Conservation (phyloP, 805 yeast genomes). For the Yueomyces sp. region DNA sequence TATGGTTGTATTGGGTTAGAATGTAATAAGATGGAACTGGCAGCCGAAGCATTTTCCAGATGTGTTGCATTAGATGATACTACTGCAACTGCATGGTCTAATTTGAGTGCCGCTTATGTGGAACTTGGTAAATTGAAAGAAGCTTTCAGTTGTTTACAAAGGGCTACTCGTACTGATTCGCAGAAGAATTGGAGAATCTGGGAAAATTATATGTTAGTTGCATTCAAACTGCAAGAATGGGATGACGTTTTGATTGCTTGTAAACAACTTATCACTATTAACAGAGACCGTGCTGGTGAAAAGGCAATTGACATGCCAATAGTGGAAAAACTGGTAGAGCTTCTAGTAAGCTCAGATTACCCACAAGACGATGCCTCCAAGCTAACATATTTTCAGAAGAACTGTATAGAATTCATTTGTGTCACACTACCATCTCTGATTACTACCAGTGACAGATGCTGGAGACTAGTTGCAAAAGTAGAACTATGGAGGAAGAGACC, state of each 20-base stretch:
- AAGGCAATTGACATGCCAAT: conserved; percentile 61
- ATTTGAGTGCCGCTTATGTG: conserved; percentile 69
- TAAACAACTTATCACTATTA: conserved; percentile 44
- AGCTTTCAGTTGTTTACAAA: conserved; percentile 74
- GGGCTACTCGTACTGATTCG: conserved; percentile 61
- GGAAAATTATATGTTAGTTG: conserved; percentile 76
- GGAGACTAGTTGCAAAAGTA: conserved; percentile 77
- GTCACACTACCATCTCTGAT: conserved; percentile 54
- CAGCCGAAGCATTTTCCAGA: conserved; percentile 85
- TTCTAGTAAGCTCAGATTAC: conserved; percentile 41
- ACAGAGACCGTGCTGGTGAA: conserved; percentile 45
- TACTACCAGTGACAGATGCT: conserved; percentile 45
- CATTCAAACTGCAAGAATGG: conserved; percentile 78
- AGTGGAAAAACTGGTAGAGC: conserved; percentile 57
- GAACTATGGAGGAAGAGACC: conserved; percentile 80
- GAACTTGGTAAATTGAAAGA: conserved; percentile 52
- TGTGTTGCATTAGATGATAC: conserved; percentile 78
- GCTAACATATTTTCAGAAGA: conserved; percentile 48
- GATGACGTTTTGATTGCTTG: conserved; percentile 70
- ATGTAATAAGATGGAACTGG: conserved; percentile 51
- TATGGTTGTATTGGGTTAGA: conserved; percentile 88
- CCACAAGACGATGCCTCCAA: conserved; percentile 27
- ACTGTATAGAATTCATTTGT: conserved; percentile 62
- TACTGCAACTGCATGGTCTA: conserved; percentile 80
- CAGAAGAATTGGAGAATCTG: conserved; percentile 79